phyloP scores from a whole-genome alignment of 1,284 basidiomycete species.

The Bothia castanella region DNA sequence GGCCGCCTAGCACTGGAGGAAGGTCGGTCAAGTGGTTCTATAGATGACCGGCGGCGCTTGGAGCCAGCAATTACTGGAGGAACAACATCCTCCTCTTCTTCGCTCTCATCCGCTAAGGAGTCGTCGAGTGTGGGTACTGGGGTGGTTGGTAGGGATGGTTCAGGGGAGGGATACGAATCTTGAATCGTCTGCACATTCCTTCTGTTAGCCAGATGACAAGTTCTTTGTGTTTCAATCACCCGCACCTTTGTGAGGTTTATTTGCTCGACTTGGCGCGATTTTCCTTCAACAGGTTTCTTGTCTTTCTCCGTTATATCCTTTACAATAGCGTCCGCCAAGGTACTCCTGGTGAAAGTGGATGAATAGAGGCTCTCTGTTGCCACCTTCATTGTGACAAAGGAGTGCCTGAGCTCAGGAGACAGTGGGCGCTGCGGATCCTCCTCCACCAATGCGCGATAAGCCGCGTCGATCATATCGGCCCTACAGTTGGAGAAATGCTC shows the following conservation, averaged over 20 bases:
- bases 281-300: not conserved
- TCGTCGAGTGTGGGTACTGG: slow-evolving; percentile 6
- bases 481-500: slow-evolving; percentile 38
- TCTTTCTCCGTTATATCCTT: slow-evolving; percentile 27
- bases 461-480: slow-evolving; percentile 39
- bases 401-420: slow-evolving; percentile 25
- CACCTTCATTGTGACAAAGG: slow-evolving; percentile 36
- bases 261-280: not conserved
- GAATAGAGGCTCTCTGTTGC: slow-evolving; percentile 35
- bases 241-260: slow-evolving; percentile 6
- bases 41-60: slow-evolving; percentile 21
- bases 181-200: slow-evolving; percentile 1
- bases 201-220: not conserved
- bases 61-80: slow-evolving; percentile 20
- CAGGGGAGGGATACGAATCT: slow-evolving; percentile 16
- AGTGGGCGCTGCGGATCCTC: slow-evolving; percentile 27
- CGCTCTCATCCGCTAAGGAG: slow-evolving; percentile 10
- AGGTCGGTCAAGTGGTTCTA: not conserved
- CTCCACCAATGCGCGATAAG: slow-evolving; percentile 37
- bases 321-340: slow-evolving; percentile 26
- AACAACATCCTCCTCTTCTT: slow-evolving; percentile 9
- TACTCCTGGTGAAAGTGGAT: slow-evolving; percentile 26
- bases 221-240: not conserved
- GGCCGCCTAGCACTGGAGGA: not conserved
- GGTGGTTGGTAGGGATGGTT: not conserved